Conservation (phyloP, 805 yeast species). For the Ogataea trehalophila region DNA sequence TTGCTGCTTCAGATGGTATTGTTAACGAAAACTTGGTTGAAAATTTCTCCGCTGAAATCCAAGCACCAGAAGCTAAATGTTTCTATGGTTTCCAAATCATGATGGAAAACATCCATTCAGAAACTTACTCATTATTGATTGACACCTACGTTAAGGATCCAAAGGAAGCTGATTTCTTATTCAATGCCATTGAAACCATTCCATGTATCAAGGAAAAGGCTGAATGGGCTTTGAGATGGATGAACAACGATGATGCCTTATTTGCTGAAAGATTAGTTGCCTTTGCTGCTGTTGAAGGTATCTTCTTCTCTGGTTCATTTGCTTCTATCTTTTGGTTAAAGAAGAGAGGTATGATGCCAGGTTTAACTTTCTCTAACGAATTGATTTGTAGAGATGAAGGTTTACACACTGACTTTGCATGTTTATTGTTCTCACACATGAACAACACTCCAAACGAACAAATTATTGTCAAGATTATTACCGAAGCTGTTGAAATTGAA, state of each 20-base stretch:
- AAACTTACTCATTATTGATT: constrained; percentile 90
- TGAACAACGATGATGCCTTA: constrained; percentile 77
- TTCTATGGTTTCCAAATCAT: constrained; percentile 99
- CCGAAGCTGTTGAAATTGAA: constrained; percentile 94
- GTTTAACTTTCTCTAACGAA: constrained; percentile 95
- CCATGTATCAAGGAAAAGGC: constrained; percentile 97
- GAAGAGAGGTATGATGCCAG: constrained; percentile 99
- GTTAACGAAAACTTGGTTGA: constrained; percentile 97
- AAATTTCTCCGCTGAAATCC: constrained; percentile 96
- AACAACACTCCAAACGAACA: constrained; percentile 79
- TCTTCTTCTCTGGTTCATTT: constrained; percentile 96
- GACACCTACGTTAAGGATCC: constrained; percentile 97
- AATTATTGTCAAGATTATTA: constrained; percentile 79
- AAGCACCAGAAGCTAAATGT: constrained; percentile 95
- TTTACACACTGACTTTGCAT: constrained; percentile 97
- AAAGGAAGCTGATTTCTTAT: constrained; percentile 81
- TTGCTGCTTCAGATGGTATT: constrained; percentile 98
- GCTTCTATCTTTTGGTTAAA: constrained; percentile 98
- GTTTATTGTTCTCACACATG: constrained; percentile 88
- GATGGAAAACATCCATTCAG: constrained; percentile 99
- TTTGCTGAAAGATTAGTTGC: constrained; percentile 97
- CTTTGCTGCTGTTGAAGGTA: constrained; percentile 98
- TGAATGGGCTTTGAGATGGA: constrained; percentile 99
- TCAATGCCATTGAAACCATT: constrained; percentile 93
- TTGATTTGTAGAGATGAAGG: constrained; percentile 98